Evolutionary conservation across 768 basidiomycete genomes (phyloP).

Genomic region (Suillus spraguei): DNA sequence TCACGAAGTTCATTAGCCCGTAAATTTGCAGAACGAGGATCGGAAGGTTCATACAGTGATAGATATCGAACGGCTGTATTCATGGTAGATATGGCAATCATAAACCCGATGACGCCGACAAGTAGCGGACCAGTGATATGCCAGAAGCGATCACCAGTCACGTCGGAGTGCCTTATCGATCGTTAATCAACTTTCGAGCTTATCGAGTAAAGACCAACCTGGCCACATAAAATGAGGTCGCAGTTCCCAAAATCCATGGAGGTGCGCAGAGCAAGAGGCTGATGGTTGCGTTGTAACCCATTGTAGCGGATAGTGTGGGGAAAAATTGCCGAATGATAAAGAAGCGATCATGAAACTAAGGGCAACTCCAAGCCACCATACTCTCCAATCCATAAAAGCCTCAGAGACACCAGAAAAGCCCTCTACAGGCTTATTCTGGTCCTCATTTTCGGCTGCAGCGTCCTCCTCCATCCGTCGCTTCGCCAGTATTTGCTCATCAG

Average conservation of each 20-base stretch:
- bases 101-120: constrained; percentile 66
- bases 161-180: constrained; percentile 67
- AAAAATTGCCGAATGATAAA: constrained; percentile 78
- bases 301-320: constrained; percentile 71
- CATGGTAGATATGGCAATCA: constrained; percentile 65
- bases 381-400: constrained; percentile 73
- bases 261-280: constrained; percentile 77
- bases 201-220: constrained; percentile 34
- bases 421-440: constrained; percentile 38
- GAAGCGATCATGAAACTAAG: constrained; percentile 56
- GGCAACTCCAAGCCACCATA: constrained; percentile 77
- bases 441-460: constrained; percentile 50
- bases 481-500: constrained; percentile 56
- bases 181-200: constrained; percentile 9
- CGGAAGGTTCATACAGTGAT: constrained; percentile 47
- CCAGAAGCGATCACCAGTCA: constrained; percentile 67
- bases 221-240: constrained; percentile 56
- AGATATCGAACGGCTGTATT: constrained; percentile 63
- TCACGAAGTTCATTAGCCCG: constrained; percentile 5
- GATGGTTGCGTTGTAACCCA: constrained; percentile 63
- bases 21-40: not conserved
- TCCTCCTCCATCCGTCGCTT: constrained; percentile 64
- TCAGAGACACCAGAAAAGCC: constrained; percentile 50
- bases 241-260: constrained; percentile 65
- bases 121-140: constrained; percentile 60